Base-by-base conservation (phyloP, 2,329 filamentous ascomycete species). In the Paramyrothecium roridum region DNA sequence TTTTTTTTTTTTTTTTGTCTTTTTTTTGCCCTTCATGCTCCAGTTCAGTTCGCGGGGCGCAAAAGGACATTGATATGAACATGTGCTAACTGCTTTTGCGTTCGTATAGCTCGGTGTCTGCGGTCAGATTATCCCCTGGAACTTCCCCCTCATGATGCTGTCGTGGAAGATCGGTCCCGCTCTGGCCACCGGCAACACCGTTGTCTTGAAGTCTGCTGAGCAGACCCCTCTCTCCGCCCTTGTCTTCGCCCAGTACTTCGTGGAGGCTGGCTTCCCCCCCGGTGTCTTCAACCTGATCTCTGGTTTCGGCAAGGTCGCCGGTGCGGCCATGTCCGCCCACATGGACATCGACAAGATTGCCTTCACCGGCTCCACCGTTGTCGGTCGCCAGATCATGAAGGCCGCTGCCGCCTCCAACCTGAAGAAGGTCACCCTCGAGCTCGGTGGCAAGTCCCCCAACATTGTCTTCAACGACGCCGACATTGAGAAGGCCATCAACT, bases 51-150 rank as follows among this genome's bases (percentile, higher is more conserved):
- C n/a, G n/a, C n/a, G n/a, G n/a, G n/a, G n/a, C n/a, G n/a, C n/a
- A n/a, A n/a, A n/a, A n/a, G n/a, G n/a, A 50, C 12, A 16, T 30
- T 30, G 26, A 10, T 30, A 20, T 56, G 53, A 48, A 21, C 22
- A 40, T 48, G 13, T 16, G 93, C 79, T 95, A 93, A 51, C 26
- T 52, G 12, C 4, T 26, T 20, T 16, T 37, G 57, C 64, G 60
- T 52, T 30, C 34, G 26, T 43, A 48, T 49, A 73, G 70, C 78
- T 89, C 61, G 89, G 89, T 73, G 88, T 92, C 57, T 92, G 90
- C 72, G 91, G 87, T 67, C 90, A 95, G 73, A 93, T 93, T 69
- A 93, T 95, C 66, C 90, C 90, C 59, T 93, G 90, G 90, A 93
- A 93, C 80, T 93, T 91, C 77, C 90, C 90, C 8, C 77, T 93